Evolutionary conservation across 495 filamentous ascomycete species (phyloP).

Genomic region (Evansstolkia leycettana): DNA sequence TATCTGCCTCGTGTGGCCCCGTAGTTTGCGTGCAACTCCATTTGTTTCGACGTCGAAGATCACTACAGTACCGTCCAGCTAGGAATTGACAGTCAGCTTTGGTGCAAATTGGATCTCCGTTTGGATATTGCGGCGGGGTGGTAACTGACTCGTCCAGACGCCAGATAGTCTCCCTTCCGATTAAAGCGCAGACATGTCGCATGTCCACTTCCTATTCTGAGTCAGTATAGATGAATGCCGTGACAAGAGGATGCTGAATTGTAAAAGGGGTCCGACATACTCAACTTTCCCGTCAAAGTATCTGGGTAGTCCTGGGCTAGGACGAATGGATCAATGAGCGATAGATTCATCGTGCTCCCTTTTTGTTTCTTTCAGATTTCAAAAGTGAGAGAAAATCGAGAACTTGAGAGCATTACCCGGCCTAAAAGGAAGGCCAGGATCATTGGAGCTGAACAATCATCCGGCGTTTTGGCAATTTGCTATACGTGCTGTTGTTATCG

Average conservation of each 20-base stretch:
- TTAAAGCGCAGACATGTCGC: constrained; percentile 76
- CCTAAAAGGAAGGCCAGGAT: constrained; percentile 20
- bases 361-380: no score
- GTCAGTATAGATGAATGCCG: no score
- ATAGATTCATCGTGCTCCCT: constrained; percentile 53
- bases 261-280: constrained; percentile 32
- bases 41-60: constrained; percentile 97
- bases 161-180: constrained; percentile 83
- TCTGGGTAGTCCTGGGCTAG: constrained; percentile 95
- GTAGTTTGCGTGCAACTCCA: constrained; percentile 83
- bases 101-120: neutral
- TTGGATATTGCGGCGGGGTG: neutral
- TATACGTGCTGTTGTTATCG: neutral
- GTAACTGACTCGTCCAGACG: constrained; percentile 72
- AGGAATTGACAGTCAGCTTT: constrained; percentile 4
- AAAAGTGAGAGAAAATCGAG: no score
- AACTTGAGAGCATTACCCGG: constrained; percentile 11
- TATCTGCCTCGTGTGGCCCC: constrained; percentile 82
- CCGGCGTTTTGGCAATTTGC: no score
- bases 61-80: constrained; percentile 82
- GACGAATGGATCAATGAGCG: constrained; percentile 67
- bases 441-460: no score
- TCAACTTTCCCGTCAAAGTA: constrained; percentile 69
- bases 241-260: neutral
- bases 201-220: constrained; percentile 43